phyloP scores from a whole-genome alignment of 139 green algal genomes.

The Monoraphidium neglectum region DNA sequence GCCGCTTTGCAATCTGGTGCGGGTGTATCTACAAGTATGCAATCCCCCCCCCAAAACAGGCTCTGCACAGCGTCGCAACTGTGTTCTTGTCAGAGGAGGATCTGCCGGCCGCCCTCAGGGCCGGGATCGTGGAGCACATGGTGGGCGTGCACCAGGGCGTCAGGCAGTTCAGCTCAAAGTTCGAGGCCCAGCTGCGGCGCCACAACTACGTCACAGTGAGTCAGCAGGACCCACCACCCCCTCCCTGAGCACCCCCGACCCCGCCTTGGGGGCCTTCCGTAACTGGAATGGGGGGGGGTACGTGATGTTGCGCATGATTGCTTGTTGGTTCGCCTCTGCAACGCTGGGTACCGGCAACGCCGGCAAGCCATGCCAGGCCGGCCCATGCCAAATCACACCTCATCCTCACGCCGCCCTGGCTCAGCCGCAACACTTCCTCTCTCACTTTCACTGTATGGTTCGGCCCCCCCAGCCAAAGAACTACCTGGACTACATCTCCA shows the following conservation, averaged over 20 bases:
- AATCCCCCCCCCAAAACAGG: conserved; percentile 34
- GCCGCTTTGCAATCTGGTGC: too few species aligned
- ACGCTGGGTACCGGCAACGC: too few species aligned
- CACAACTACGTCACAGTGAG: conserved; percentile 85
- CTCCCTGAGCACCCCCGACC: neutral
- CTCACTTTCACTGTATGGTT: too few species aligned
- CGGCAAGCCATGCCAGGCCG: too few species aligned
- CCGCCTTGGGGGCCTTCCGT: neutral
- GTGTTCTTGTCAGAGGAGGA: conserved; percentile 74
- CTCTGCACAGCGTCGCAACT: conserved; percentile 70
- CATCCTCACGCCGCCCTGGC: too few species aligned
- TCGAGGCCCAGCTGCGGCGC: conserved; percentile 74
- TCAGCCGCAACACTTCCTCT: too few species aligned
- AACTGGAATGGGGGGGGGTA: too few species aligned
- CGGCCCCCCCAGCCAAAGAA: conserved; percentile 94
- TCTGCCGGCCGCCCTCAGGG: conserved; percentile 52
- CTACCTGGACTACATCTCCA: conserved; percentile 92
- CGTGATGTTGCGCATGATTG: too few species aligned
- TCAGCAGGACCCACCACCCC: too few species aligned
- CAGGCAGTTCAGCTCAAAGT: conserved; percentile 58
- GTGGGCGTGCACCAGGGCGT: conserved; percentile 85
- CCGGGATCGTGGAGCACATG: conserved; percentile 83
- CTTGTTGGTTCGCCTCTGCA: too few species aligned
- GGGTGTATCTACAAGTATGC: too few species aligned
- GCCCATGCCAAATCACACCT: too few species aligned